These are phyloP conservation scores for Deinandra increscens DNA, from an alignment of 129 eudicot genomes.

Conservation along the genomic window DNA sequence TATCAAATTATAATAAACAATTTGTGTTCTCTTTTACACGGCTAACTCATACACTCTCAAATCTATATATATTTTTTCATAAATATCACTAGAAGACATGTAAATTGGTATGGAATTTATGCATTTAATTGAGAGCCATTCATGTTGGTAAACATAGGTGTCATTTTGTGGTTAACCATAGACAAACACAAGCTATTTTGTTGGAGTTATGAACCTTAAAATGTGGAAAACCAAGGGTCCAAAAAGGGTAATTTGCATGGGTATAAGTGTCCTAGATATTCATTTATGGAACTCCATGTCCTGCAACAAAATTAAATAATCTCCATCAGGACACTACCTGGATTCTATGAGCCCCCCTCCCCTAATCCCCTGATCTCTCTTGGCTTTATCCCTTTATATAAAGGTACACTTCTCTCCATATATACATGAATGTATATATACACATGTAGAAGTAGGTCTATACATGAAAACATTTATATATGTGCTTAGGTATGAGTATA, in stretches of 20 bases:
- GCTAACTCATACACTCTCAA: no score
- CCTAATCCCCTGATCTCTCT: conserved; percentile 37
- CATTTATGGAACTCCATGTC: conserved; percentile 13
- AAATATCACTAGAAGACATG: no score
- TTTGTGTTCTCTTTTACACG: no score
- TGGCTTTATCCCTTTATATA: conserved; percentile 39
- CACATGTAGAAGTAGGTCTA: not conserved
- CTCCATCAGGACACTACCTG: conserved; percentile 37
- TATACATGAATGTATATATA: not conserved
- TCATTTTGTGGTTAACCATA: not conserved
- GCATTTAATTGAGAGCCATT: conserved; percentile 1
- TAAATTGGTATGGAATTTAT: not conserved
- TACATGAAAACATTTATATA: not conserved
- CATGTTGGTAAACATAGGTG: not conserved
- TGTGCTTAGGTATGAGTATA: not conserved
- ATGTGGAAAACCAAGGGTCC: conserved; percentile 27
- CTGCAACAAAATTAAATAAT: conserved; percentile 23
- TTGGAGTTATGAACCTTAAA: conserved; percentile 2
- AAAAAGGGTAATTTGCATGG: conserved; percentile 23
- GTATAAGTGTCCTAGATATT: conserved; percentile 27
- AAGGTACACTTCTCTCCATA: conserved; percentile 24
- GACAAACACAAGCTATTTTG: not conserved
- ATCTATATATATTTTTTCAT: no score
- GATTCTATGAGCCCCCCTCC: conserved; percentile 41
- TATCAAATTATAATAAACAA: not conserved